Evolutionary conservation across 768 basidiomycete genomes (phyloP), one percentile per base, ranked within the genome.

Genomic region (Zangia roseola): DNA sequence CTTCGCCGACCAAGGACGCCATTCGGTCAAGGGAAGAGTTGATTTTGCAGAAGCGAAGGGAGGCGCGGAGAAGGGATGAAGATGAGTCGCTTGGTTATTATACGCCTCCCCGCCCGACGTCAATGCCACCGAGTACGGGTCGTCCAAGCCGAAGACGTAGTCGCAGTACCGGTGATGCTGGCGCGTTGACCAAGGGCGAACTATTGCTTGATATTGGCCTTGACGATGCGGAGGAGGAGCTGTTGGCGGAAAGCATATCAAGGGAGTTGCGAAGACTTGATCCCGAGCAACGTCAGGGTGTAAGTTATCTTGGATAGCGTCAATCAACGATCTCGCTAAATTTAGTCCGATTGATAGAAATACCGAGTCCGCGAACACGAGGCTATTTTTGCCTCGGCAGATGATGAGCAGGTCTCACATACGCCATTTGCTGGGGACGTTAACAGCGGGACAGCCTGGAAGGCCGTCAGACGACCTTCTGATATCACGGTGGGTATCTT

Each of bases 341-440:
- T 21, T 47, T 25, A 28, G 46, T 21, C 19, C 46, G 40, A 45
- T 43, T 41, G 40, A 62, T 71, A 90, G 77, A 86, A 80, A 63
- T 98, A 98, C 65, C 85, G 83, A 26, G 76, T 98, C 38, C 82
- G 86, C 23, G 86, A 94, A 65, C 86, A 78, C 28, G 81, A 83
- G 57, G 86, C 82, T 14, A 91, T 95, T 31, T 90, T 89, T 57
- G 92, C 93, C 9, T 83, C 84, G 19, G 82, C 86, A 9, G 88
- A 86, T 24, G 69, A 71, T 10, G 87, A 91, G 60, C 81, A 81
- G 52, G 75, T 92, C 38, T 78, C 83, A 6, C 89, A 91, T 63
- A 74, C 81, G 63, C 74, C 76, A 40, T 77, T 80, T 21, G 86
- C 88, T 34, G 92, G 93, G 14, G 94, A 95, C 65, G 74, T 94